phyloP scores from a whole-genome alignment of 2,329 filamentous ascomycete genomes.

The Coniochaeta sp. region DNA sequence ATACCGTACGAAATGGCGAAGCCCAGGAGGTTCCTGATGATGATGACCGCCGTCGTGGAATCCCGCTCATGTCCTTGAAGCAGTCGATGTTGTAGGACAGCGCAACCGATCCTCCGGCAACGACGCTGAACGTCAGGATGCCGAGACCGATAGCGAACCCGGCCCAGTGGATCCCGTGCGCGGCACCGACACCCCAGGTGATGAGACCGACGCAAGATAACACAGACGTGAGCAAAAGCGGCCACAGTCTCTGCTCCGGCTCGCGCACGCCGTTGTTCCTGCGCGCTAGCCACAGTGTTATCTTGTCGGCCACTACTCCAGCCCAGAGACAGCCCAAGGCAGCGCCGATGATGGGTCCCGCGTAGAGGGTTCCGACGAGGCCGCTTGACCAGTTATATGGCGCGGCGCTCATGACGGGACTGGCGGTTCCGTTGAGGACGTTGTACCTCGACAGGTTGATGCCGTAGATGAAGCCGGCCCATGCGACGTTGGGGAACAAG shows the following conservation, averaged over 20 bases:
- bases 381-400: slow-evolving; percentile 16
- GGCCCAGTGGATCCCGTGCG: slow-evolving; percentile 31
- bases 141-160: slow-evolving; percentile 32
- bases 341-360: slow-evolving; percentile 13
- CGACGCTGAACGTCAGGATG: slow-evolving; percentile 29
- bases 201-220: slow-evolving; percentile 34
- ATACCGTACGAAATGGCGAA: slow-evolving; percentile 24
- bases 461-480: slow-evolving; percentile 17
- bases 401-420: slow-evolving; percentile 10
- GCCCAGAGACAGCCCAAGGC: slow-evolving; percentile 14
- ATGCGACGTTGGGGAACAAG: slow-evolving; percentile 10
- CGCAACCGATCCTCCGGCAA: slow-evolving; percentile 28
- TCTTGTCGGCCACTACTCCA: slow-evolving; percentile 12
- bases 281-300: slow-evolving; percentile 25
- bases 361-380: slow-evolving; percentile 14
- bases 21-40: slow-evolving; percentile 19
- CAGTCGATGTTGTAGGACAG: slow-evolving; percentile 35
- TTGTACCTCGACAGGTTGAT: slow-evolving; percentile 20
- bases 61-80: slow-evolving; percentile 23
- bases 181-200: slow-evolving; percentile 41
- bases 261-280: slow-evolving; percentile 31
- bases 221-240: slow-evolving; percentile 21
- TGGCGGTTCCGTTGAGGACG: slow-evolving; percentile 17
- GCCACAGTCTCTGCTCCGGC: slow-evolving; percentile 21
- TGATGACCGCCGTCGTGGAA: slow-evolving; percentile 14